A percentile compares a stretch with the other conserved stretches of the same genome.
These are phyloP conservation scores for Dactylonectria macrodidyma DNA, from an alignment of 2,329 filamentous ascomycete genomes.

Conservation along the genomic window DNA sequence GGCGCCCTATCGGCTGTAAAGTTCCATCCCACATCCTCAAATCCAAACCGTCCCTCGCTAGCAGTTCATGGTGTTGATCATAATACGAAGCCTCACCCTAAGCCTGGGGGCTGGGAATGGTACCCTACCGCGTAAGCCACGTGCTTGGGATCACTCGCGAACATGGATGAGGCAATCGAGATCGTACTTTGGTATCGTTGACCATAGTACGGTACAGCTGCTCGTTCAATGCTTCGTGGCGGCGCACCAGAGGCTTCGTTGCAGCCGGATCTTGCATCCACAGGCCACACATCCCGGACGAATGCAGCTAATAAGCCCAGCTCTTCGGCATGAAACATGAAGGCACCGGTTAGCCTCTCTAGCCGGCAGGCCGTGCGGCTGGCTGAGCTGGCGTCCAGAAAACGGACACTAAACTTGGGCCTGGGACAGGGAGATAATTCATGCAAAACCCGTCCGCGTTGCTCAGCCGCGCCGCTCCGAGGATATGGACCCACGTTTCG, in stretches of 20 bases:
- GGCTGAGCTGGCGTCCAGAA: constrained; percentile 30
- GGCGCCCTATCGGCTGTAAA: neutral
- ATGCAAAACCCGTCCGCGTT: constrained; percentile 19
- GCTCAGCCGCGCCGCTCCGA: constrained; percentile 22
- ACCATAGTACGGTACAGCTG: neutral
- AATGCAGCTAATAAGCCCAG: constrained; percentile 8
- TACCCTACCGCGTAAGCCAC: constrained; percentile 12
- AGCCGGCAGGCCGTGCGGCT: constrained; percentile 26
- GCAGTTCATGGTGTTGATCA: constrained; percentile 12
- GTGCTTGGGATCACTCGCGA: constrained; percentile 28
- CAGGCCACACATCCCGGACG: constrained; percentile 1
- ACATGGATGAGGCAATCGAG: constrained; percentile 17
- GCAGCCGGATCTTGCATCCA: constrained; percentile 12
- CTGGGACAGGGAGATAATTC: constrained; percentile 36
- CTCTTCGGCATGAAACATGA: constrained; percentile 24
- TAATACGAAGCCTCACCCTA: constrained; percentile 5
- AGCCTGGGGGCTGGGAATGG: neutral
- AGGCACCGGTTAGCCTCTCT: constrained; percentile 24
- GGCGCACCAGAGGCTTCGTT: constrained; percentile 12
- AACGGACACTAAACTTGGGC: constrained; percentile 33
- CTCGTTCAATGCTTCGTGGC: constrained; percentile 20
- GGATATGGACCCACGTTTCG: constrained; percentile 15
- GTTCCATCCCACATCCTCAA: constrained; percentile 5
- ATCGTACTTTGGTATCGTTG: constrained; percentile 16
- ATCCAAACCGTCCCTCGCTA: constrained; percentile 13